Conservation (phyloP, 225 moss, liverwort and hornwort genomes). For the Sphagnum contortum region DNA sequence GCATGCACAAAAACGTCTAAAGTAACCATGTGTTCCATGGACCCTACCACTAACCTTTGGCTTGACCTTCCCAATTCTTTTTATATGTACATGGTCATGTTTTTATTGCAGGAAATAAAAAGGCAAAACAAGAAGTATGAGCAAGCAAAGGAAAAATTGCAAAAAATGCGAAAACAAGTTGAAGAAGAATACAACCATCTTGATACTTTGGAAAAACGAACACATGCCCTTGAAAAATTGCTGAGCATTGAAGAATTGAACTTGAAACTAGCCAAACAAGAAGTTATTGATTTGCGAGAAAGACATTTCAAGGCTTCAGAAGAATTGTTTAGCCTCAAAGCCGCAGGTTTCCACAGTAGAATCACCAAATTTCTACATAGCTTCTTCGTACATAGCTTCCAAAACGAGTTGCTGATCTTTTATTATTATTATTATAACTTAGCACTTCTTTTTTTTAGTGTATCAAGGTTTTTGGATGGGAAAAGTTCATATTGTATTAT, state of each 20-base stretch:
- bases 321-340: constrained; percentile 43
- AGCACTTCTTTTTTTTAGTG: too few relatives aligned
- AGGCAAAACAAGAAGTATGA: constrained; percentile 57
- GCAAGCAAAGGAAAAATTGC: constrained; percentile 31
- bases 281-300: constrained; percentile 52
- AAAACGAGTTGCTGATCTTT: too few relatives aligned
- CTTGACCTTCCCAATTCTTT: too few relatives aligned
- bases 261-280: constrained; percentile 48
- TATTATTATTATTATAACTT: too few relatives aligned
- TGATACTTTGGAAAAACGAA: constrained; percentile 65
- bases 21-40: too few relatives aligned
- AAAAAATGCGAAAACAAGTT: constrained; percentile 51
- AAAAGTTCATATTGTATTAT: too few relatives aligned
- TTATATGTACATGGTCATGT: too few relatives aligned
- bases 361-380: too few relatives aligned
- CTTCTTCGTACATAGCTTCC: too few relatives aligned
- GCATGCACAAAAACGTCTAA: too few relatives aligned
- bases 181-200: constrained; percentile 72
- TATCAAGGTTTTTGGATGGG: too few relatives aligned
- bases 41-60: too few relatives aligned
- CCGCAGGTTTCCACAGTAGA: constrained; percentile 19
- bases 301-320: constrained; percentile 57
- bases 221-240: constrained; percentile 52
- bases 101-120: constrained; percentile 48
- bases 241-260: constrained; percentile 65